Evolutionary conservation across 2,329 filamentous ascomycete genomes (phyloP).

Genomic region (Colletotrichum spaethianum): DNA sequence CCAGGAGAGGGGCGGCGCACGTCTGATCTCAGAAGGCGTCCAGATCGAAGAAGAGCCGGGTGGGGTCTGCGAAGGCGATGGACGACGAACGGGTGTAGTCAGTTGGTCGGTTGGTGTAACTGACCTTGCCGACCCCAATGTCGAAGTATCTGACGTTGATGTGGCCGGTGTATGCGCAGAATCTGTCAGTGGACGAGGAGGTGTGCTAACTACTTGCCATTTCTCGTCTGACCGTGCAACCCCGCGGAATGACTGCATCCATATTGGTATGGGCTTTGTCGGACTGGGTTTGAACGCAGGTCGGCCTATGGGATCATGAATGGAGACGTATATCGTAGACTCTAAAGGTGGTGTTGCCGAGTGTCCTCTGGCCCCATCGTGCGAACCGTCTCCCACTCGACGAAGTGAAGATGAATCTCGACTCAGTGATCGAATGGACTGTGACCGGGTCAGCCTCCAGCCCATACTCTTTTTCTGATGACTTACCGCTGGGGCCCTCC

Average conservation of each 20-base stretch:
- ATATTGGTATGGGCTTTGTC: conserved; percentile 66
- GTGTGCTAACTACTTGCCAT: neutral
- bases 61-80: conserved; percentile 1
- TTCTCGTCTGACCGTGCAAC: conserved; percentile 42
- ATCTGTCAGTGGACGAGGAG: neutral
- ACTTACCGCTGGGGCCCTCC: conserved; percentile 35
- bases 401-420: conserved; percentile 23
- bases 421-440: conserved; percentile 22
- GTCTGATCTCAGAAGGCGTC: conserved; percentile 11
- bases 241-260: conserved; percentile 54
- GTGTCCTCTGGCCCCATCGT: conserved; percentile 16
- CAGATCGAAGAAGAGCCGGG: neutral
- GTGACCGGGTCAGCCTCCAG: neutral
- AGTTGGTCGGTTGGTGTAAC: conserved; percentile 2
- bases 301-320: conserved; percentile 63
- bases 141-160: conserved; percentile 17
- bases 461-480: no score
- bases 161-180: conserved; percentile 11
- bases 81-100: conserved; percentile 17
- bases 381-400: conserved; percentile 10
- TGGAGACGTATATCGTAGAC: conserved; percentile 64
- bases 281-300: conserved; percentile 62
- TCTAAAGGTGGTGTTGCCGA: conserved; percentile 15
- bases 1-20: conserved; percentile 45
- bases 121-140: conserved; percentile 9